Evolutionary conservation across 768 basidiomycete species (phyloP), one percentile per base, ranked within the genome.

Genomic region (Hericium erinaceus): DNA sequence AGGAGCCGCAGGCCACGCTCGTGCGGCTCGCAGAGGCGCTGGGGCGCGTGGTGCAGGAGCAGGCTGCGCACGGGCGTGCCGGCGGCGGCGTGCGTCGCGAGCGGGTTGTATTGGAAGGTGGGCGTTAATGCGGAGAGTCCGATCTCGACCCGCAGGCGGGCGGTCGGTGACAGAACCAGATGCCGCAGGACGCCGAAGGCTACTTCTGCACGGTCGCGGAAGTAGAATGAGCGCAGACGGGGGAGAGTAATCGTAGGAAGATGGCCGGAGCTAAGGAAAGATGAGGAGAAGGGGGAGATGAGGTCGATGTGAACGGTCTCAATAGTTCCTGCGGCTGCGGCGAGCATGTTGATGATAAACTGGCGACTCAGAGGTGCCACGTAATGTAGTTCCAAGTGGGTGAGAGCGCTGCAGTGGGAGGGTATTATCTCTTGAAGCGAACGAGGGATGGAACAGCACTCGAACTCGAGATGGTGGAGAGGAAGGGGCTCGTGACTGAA

Each of bases 381-480:
- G 2, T 52, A 51, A 39, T 39, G 60, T 24, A 63, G n/a, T 46
- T 61, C 60, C 33, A 63, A 56, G 38, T 58, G 62, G 7, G 57
- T 58, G 44, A 63, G 60, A 10, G 50, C 39, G 5, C 33, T n/a
- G 39, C 57, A 63, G 39, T 63, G 62, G 16, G 49, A 53, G 24
- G 28, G 38, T 20, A 63, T 40, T 49, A 50, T 26, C 15, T 50
- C 41, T 13, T 56, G 61, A 24, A 52, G 22, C 18, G 60, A 18
- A 28, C 58, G 54, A 37, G 56, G 55, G 22, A 51, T 37, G 49
- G 49, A 26, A 26, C 49, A 51, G 16, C 62, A 58, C 37, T 61
- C 60, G 13, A 63, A 55, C n/a, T 57, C 46, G 15, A 63, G 60
- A 20, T 52, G 55, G 52, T 55, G 55, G 28, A 63, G 55, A 38